Evolutionary conservation across 2,329 filamentous ascomycete genomes (phyloP), one percentile per base, ranked within the genome.

Genomic region (Aspergillus vadensis): DNA sequence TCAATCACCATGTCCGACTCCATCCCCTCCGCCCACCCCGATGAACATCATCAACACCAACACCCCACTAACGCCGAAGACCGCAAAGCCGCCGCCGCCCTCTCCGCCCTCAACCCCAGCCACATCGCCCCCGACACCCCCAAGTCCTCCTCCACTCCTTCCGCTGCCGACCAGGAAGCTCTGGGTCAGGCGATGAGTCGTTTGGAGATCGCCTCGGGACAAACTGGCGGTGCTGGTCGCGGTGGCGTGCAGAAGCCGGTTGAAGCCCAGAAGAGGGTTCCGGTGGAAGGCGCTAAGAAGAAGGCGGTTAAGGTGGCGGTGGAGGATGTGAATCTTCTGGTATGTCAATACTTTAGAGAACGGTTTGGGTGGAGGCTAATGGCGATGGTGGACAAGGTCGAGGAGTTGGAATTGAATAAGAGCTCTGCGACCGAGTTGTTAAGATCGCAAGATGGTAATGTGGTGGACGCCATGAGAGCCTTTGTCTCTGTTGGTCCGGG

Each of bases 111-210:
- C 39, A 76, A 80, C 62, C 72, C 74, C 12, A 79, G 75, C 57
- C 76, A 74, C 51, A 75, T 78, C 55, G 72, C 69, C 9, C 74
- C 76, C 30, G 72, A 72, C 44, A 63, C 68, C n/a, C 55, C 68
- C 1, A 71, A 75, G 52, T 70, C 69, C 14, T 72, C 76, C 2
- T 72, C 74, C 1, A 70, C 69, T 14, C 72, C 76, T 1, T 72
- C 74, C 1, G 69, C 68, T 14, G 75, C 75, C 0, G 78, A 81
- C 39, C 80, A 82, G 60, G 80, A 82, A 65, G 80, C 80, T 0
- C 67, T 83, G n/a, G 79, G 77, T 0, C 80, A 79, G 63, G 81
- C 81, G 2, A 82, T 83, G 76, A 80, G 75, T 58, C 72, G 79
- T 38, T 65, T 83, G n/a, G 80, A 82, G 63, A 77, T 80, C 59